Evolutionary conservation across 169 alveolate species (phyloP), one percentile per base, ranked within the genome.

Genomic region (Eimeria maxima): DNA sequence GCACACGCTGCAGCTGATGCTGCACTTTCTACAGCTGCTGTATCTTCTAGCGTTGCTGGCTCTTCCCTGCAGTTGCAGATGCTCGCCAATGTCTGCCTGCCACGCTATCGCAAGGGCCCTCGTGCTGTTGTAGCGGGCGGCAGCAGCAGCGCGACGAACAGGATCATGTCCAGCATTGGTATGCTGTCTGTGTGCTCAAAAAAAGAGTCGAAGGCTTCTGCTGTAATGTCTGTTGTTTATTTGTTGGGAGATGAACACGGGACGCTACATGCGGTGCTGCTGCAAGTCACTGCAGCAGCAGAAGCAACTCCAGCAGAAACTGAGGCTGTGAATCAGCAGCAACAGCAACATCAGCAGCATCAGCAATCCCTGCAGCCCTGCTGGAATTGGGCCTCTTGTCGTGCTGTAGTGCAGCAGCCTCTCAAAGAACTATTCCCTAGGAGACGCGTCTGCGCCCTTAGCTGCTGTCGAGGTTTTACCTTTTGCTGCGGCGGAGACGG

Each of bases 401-500:
- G 89, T 44, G 57, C 11, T 18, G 57, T 29, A 45, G 89, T 45
- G 65, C 89, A 78, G 89, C 89, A 78, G 65, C 89, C 89, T 38
- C 65, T 78, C 38, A 65, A 1, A 65, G 89, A 78, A 29, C 4
- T 78, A 22, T 65, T 42, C 89, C 89, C 57, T 29, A 38, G 89
- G 65, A 14, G 89, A 29, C 67, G 45, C 44, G 33, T 78, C 44
- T 38, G 67, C 67, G 42, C 29, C 38, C 89, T 78, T 27, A 13
- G 67, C 89, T 78, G 89, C 89, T 42, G 89, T 29, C 22, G 33
- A 38, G 89, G 65, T 0, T 55, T 90, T n/a, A 33, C 74, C 44
- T 22, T 90, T 3, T 90, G 90, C 38, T 90, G 95, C 69, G 95
- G 95, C 22, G 95, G 95, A 18, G 95, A 90, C 90, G 90, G 95